phyloP scores from a whole-genome alignment of 176 grass and related monocot species.

The barley (Hordeum vulgare) region DNA sequence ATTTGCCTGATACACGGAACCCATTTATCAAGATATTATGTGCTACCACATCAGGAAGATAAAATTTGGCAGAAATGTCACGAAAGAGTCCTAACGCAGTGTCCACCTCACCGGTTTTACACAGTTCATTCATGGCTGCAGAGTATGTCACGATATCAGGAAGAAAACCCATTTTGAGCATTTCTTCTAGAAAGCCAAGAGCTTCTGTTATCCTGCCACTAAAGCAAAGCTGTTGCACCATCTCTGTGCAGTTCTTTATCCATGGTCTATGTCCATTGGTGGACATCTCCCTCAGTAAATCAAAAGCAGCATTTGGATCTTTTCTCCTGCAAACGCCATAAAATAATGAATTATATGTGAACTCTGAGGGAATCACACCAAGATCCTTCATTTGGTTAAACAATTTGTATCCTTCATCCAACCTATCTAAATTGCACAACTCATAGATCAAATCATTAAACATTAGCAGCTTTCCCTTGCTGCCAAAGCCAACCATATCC shows the following conservation, averaged over 20 bases:
- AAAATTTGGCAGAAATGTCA: slow-evolving; percentile 54
- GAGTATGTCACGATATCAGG: slow-evolving; percentile 88
- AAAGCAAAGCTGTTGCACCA: slow-evolving; percentile 73
- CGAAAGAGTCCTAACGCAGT: slow-evolving; percentile 53
- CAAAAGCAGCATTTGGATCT: slow-evolving; percentile 40
- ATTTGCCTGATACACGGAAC: slow-evolving; percentile 64
- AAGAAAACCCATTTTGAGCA: slow-evolving; percentile 73
- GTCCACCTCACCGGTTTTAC: slow-evolving; percentile 55
- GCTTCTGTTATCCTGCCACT: slow-evolving; percentile 71
- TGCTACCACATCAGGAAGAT: slow-evolving; percentile 93
- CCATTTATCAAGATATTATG: slow-evolving; percentile 95
- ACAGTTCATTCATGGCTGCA: slow-evolving; percentile 72
- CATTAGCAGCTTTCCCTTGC: slow-evolving; percentile 74
- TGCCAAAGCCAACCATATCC: slow-evolving; percentile 54
- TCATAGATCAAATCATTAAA: slow-evolving; percentile 83
- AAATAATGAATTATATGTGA: slow-evolving; percentile 86
- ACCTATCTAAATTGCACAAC: slow-evolving; percentile 59
- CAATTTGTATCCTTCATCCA: slow-evolving; percentile 67
- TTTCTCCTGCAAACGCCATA: slow-evolving; percentile 55
- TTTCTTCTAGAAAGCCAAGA: slow-evolving; percentile 59
- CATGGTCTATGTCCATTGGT: slow-evolving; percentile 50
- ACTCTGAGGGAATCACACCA: slow-evolving; percentile 54
- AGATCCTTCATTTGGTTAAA: slow-evolving; percentile 58
- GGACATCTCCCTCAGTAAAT: slow-evolving; percentile 63
- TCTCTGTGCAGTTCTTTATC: slow-evolving; percentile 85